A percentile compares a stretch with the other conserved stretches of the same genome.
phyloP scores from a whole-genome alignment of 2,329 filamentous ascomycete genomes.

The Curvularia sp. region DNA sequence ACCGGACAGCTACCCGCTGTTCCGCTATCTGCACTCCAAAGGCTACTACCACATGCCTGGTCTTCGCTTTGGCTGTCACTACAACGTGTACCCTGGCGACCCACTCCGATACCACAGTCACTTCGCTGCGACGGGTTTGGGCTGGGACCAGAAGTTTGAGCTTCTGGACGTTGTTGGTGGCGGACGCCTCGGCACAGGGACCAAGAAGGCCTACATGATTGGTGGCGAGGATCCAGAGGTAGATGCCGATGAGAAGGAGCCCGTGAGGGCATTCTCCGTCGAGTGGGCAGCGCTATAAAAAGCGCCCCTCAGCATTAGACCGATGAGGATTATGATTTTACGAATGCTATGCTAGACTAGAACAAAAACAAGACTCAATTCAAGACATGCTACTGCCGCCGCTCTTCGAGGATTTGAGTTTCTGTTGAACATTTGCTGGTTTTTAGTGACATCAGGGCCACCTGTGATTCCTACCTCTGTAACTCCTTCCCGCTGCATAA shows the following conservation, averaged over 20 bases:
- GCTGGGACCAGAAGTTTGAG: constrained; percentile 87
- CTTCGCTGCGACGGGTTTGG: constrained; percentile 82
- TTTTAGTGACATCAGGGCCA: background rate
- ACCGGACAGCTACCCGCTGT: constrained; percentile 70
- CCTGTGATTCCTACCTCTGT: too few species aligned
- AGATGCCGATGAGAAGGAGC: constrained; percentile 43
- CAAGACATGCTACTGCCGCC: background rate
- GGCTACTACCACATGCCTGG: constrained; percentile 92
- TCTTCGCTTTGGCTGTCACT: constrained; percentile 91
- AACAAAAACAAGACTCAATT: constrained; percentile 6
- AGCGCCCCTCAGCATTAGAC: background rate
- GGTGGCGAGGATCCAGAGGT: constrained; percentile 64
- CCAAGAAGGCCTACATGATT: constrained; percentile 93
- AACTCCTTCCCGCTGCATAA: background rate
- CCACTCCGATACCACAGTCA: constrained; percentile 94
- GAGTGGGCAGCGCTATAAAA: constrained; percentile 90
- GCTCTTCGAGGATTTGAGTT: background rate
- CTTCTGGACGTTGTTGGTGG: constrained; percentile 85
- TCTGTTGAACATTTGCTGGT: too few species aligned
- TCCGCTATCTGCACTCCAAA: constrained; percentile 76
- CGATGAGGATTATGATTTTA: constrained; percentile 13
- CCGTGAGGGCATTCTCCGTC: constrained; percentile 77
- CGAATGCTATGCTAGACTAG: constrained; percentile 15
- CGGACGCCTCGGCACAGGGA: constrained; percentile 86
- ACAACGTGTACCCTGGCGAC: constrained; percentile 94